Evolutionary conservation across 2,329 filamentous ascomycete species (phyloP).

Genomic region (Aspergillus neoniger): DNA sequence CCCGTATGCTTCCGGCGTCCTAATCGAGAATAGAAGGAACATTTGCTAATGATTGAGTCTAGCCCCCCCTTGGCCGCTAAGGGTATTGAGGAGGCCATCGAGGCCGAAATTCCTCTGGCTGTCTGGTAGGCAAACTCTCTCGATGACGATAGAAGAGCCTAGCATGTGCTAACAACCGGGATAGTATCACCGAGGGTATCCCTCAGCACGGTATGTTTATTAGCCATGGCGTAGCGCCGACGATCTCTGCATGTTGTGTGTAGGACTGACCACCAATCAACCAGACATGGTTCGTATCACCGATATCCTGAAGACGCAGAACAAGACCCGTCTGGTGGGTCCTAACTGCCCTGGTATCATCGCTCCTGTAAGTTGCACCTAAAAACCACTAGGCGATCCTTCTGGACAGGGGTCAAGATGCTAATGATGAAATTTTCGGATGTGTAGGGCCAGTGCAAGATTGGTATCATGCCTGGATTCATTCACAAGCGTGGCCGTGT

Average conservation of each 20-base stretch:
- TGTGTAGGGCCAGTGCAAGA: conserved; percentile 88
- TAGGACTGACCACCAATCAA: conserved; percentile 21
- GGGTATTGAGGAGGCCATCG: conserved; percentile 95
- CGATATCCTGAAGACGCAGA: conserved; percentile 94
- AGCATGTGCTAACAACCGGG: not conserved
- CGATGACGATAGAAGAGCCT: conserved; percentile 8
- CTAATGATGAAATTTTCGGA: conserved; percentile 28
- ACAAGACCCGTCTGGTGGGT: conserved; percentile 93
- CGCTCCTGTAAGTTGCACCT: conserved; percentile 58
- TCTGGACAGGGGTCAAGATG: not conserved
- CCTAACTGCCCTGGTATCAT: conserved; percentile 99
- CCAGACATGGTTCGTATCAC: conserved; percentile 98
- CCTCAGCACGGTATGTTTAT: conserved; percentile 79
- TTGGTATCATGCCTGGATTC: conserved; percentile 99
- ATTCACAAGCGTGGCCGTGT: conserved; percentile 99
- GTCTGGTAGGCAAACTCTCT: conserved; percentile 64
- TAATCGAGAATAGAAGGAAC: not conserved
- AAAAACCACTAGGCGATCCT: not conserved
- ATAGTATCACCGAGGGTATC: conserved; percentile 88
- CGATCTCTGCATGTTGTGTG: not conserved
- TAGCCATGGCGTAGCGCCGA: not conserved
- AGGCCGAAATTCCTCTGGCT: conserved; percentile 88
- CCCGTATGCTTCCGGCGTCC: conserved; percentile 60
- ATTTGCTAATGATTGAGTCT: conserved; percentile 30
- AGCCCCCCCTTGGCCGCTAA: conserved; percentile 88